Evolutionary conservation across 768 basidiomycete species (phyloP).

Genomic region (Phaeotremella skinneri): DNA sequence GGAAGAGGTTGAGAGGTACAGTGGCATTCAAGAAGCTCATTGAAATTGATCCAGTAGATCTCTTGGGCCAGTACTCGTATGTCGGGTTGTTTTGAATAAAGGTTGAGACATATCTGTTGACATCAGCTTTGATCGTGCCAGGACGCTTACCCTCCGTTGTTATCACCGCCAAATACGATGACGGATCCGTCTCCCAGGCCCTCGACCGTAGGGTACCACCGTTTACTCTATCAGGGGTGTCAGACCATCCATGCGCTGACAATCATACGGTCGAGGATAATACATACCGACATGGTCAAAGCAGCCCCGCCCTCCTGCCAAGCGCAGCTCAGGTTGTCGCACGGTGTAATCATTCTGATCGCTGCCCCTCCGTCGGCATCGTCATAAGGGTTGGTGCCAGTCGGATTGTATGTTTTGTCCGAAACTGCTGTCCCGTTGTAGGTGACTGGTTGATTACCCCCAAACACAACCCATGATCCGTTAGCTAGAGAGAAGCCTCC

Average conservation of each 20-base stretch:
- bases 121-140: background rate
- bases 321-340: conserved; percentile 56
- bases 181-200: conserved; percentile 67
- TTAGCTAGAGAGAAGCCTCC: conserved; percentile 66
- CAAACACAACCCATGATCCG: conserved; percentile 76
- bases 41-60: conserved; percentile 61
- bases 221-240: conserved; percentile 51
- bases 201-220: conserved; percentile 78
- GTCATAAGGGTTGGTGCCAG: conserved; percentile 58
- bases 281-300: conserved; percentile 46
- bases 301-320: conserved; percentile 40
- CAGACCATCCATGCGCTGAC: conserved; percentile 1
- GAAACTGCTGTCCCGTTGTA: conserved; percentile 38
- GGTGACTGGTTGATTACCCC: conserved; percentile 62
- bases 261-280: background rate
- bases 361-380: conserved; percentile 76
- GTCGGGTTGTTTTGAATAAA: conserved; percentile 67
- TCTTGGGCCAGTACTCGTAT: conserved; percentile 68
- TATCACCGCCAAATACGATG: conserved; percentile 62
- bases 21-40: conserved; percentile 66
- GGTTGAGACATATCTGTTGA: conserved; percentile 67
- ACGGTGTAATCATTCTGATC: conserved; percentile 78
- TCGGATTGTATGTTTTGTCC: conserved; percentile 30
- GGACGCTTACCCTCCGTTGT: conserved; percentile 60
- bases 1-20: conserved; percentile 70